Evolutionary conservation across 2,329 filamentous ascomycete species (phyloP), one percentile per base, ranked within the genome.

Genomic region (Penicillium griseofulvum): DNA sequence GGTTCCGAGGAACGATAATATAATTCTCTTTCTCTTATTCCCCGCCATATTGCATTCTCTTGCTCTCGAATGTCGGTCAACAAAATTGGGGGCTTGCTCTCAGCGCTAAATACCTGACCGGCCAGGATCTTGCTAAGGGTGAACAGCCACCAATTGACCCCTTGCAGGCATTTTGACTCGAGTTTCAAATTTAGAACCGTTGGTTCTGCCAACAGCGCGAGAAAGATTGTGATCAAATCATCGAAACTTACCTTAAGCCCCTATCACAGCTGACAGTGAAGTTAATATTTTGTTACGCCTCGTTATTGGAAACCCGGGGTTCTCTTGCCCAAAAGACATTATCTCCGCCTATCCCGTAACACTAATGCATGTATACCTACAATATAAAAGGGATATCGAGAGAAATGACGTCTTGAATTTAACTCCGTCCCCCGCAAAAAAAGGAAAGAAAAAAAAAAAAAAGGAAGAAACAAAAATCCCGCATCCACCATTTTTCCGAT

Each of bases 51-150:
- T 29, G 8, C 43, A n/a, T 33, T 33, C 28, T 24, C 28, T 33
- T 8, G 28, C 12, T 28, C 17, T 26, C n/a, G 54, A 57, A 63
- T 57, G 59, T 63, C 61, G 61, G 61, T 63, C 61, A 60, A 42
- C 43, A 36, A 6, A 22, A 22, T 22, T 59, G 42, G 50, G 50
- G 50, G 19, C 47, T 52, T 47, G 47, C 41, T 48, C 29, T 55
- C 60, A 54, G 51, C 50, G 49, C 36, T 28, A 53, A 28, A 43
- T 54, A 56, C 49, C 17, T 50, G 39, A 50, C 52, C 57, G 22
- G 26, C 34, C 12, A 37, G 29, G 39, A 49, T 36, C 22, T 43
- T 58, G 52, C 55, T 58, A 54, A 52, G 52, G 17, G 19, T 4
- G 49, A 47, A 9, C 39, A 54, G 45, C 52, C 56, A 59, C 56